Conservation (phyloP, 2,329 filamentous ascomycete genomes). For the Phialemonium atrogriseum region DNA sequence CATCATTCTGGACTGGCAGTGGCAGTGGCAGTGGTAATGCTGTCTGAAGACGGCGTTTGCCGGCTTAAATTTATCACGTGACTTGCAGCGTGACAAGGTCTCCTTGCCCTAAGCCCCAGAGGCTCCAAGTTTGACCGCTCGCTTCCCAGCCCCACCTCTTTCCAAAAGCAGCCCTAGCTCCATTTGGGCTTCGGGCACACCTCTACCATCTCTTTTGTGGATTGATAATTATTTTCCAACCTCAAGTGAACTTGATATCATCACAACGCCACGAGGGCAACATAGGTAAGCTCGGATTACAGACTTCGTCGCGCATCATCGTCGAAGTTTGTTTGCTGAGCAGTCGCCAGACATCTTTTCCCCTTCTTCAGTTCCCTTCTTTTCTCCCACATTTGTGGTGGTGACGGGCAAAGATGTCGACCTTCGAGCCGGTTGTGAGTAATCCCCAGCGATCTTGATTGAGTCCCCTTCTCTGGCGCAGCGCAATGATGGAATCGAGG, state of each 20-base stretch:
- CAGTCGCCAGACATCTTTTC: constrained; percentile 3
- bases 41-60: too few relatives aligned
- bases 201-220: constrained; percentile 6
- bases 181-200: constrained; percentile 1
- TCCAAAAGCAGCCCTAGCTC: constrained; percentile 4
- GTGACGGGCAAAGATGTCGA: constrained; percentile 50
- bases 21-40: too few relatives aligned
- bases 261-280: constrained; percentile 12
- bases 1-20: too few relatives aligned
- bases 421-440: constrained; percentile 66
- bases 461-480: neutral
- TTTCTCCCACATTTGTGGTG: constrained; percentile 12
- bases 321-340: constrained; percentile 15
- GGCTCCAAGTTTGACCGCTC: constrained; percentile 2
- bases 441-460: constrained; percentile 9
- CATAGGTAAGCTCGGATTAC: constrained; percentile 9
- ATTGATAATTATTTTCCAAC: constrained; percentile 14
- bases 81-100: constrained; percentile 4
- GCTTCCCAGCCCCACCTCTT: constrained; percentile 2
- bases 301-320: constrained; percentile 11
- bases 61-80: neutral
- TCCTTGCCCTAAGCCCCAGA: constrained; percentile 3
- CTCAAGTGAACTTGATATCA: constrained; percentile 10
- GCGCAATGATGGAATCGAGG: neutral
- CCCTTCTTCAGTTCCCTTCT: constrained; percentile 3